phyloP scores from a whole-genome alignment of 805 yeast species.

The Saccharomycopsis vini region DNA sequence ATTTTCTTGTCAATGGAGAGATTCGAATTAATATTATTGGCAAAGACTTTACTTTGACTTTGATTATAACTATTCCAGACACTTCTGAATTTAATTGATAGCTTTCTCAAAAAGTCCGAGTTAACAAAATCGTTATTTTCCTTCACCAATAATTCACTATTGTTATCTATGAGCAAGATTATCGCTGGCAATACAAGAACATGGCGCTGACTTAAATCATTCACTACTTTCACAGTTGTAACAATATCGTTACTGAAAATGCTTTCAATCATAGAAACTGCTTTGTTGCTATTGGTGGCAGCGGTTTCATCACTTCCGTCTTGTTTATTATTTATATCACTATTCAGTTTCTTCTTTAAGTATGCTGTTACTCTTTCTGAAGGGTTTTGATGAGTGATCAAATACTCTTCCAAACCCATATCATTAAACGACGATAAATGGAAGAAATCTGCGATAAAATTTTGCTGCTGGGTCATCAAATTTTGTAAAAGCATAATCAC shows the following conservation, averaged over 20 bases:
- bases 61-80: constrained; percentile 13
- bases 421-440: constrained; percentile 32
- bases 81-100: constrained; percentile 9
- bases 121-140: constrained; percentile 14
- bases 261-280: constrained; percentile 26
- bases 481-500: constrained; percentile 16
- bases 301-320: constrained; percentile 26
- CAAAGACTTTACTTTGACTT: constrained; percentile 11
- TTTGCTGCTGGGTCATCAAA: constrained; percentile 37
- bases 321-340: constrained; percentile 7
- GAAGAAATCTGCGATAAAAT: constrained; percentile 37
- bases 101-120: constrained; percentile 10
- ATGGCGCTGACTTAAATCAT: constrained; percentile 11
- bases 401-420: constrained; percentile 34
- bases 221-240: constrained; percentile 25
- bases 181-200: constrained; percentile 9
- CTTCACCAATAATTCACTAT: constrained; percentile 2
- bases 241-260: constrained; percentile 23
- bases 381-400: constrained; percentile 27
- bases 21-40: constrained; percentile 11
- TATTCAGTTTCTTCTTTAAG: constrained; percentile 1
- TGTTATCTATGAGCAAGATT: constrained; percentile 11
- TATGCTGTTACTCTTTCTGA: constrained; percentile 19
- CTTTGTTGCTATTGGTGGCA: constrained; percentile 23
- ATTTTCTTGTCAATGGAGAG: constrained; percentile 13